Evolutionary conservation across 1,284 basidiomycete genomes (phyloP).

Genomic region (Rhizopogon hawkerae): DNA sequence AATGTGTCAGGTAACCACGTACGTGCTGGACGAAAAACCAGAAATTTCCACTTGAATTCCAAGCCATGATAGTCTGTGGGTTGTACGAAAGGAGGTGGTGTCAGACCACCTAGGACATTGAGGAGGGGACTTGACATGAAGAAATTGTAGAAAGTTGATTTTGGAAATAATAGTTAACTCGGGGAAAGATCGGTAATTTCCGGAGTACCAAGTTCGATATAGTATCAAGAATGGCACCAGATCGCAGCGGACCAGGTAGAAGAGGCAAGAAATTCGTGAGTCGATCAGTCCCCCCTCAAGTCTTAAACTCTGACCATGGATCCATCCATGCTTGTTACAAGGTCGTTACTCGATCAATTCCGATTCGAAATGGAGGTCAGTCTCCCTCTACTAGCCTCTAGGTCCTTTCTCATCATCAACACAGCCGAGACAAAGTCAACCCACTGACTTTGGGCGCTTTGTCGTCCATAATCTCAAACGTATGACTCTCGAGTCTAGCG

Average conservation of each 20-base stretch:
- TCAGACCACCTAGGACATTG: slow-evolving; percentile 37
- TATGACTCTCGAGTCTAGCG: slow-evolving; percentile 37
- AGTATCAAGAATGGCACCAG: neutral
- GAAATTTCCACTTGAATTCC: slow-evolving; percentile 63
- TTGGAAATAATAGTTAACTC: neutral
- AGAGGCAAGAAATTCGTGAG: slow-evolving; percentile 4
- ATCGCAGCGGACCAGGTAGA: slow-evolving; percentile 1
- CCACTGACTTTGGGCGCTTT: slow-evolving; percentile 53
- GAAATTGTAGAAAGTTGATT: too few relatives aligned
- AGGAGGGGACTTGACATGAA: slow-evolving; percentile 19
- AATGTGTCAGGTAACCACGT: slow-evolving; percentile 19
- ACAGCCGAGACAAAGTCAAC: slow-evolving; percentile 26
- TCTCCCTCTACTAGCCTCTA: neutral
- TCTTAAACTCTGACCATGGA: slow-evolving; percentile 17
- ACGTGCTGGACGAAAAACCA: slow-evolving; percentile 79
- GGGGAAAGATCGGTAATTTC: slow-evolving; percentile 2
- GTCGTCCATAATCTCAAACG: slow-evolving; percentile 47
- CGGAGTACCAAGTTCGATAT: neutral
- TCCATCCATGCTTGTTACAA: slow-evolving; percentile 17
- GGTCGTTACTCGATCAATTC: slow-evolving; percentile 17
- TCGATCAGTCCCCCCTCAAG: slow-evolving; percentile 1
- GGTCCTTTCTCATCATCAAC: neutral
- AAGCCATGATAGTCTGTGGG: slow-evolving; percentile 48
- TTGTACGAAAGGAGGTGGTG: slow-evolving; percentile 38
- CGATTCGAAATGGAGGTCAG: slow-evolving; percentile 26